Base-by-base conservation (phyloP, 2,329 filamentous ascomycete species). In the Colletotrichum limetticola region DNA sequence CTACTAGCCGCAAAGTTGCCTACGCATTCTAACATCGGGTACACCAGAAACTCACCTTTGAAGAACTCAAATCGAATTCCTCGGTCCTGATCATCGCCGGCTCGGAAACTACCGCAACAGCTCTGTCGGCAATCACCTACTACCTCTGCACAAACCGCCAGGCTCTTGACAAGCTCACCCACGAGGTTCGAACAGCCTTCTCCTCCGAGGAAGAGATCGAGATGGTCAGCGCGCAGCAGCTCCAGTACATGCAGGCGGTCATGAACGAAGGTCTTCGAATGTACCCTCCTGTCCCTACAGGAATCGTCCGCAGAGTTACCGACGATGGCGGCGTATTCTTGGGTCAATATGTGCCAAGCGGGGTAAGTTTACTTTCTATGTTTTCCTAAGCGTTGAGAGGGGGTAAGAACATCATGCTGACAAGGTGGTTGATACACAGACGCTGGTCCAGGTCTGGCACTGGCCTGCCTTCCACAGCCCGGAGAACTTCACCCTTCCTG, bases 221-320 rank as follows among this genome's bases (percentile, higher is more conserved):
- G 19, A 70, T 81, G 22, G 72, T 76, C 6, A 76, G 76, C 11
- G 76, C 79, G 5, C 73, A 75, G 59, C 73, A 75, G 12, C 74
- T 84, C 0, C 59, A 66, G 2, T 85, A 85, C 63, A 75, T 84
- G 66, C 74, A 77, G 12, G 83, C 83, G 4, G 78, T 76, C 57
- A 75, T 85, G 11, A 78, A 85, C 14, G 84, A 86, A 75, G 78
- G 77, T 4, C 67, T 86, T 35, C 79, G 84, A 16, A 77, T 85
- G 68, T 85, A 82, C 57, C 82, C 84, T 9, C 67, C 70, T 5
- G 59, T 73, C 1, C 68, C 74, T 14, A 52, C 57, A 0, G 67
- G 60, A 14, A 12, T 71, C 5, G 49, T 62, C 35, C 67, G 67
- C n/a, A 56, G 26, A 7, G 60, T 71, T 0, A 16, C 24, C 1